phyloP scores from a whole-genome alignment of 768 basidiomycete genomes.

The Baorangia bicolor region DNA sequence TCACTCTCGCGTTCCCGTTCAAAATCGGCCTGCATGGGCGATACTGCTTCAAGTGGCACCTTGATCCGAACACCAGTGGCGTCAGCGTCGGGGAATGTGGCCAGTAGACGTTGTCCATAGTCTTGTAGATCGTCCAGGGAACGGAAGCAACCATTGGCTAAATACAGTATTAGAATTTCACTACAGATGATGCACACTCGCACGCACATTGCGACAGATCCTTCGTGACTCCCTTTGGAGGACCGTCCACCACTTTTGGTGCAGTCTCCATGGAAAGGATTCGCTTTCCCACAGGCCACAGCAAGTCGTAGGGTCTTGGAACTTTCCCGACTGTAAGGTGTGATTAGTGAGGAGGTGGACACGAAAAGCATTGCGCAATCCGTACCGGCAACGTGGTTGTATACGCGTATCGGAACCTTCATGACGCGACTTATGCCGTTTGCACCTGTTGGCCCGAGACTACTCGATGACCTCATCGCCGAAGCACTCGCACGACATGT shows the following conservation, averaged over 20 bases:
- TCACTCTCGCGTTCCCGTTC: slow-evolving; percentile 42
- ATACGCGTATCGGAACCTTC: slow-evolving; percentile 89
- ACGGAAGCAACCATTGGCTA: slow-evolving; percentile 14
- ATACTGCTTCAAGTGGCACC: slow-evolving; percentile 24
- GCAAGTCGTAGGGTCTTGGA: slow-evolving; percentile 72
- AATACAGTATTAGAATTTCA: slow-evolving; percentile 1
- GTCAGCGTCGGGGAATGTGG: slow-evolving; percentile 40
- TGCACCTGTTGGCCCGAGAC: slow-evolving; percentile 36
- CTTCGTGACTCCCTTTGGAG: slow-evolving; percentile 7
- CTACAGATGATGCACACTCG: not conserved
- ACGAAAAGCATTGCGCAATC: not conserved
- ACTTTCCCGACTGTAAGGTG: slow-evolving; percentile 47
- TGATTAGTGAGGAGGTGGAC: slow-evolving; percentile 7
- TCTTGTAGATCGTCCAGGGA: slow-evolving; percentile 48
- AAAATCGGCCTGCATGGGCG: slow-evolving; percentile 22
- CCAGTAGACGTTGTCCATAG: slow-evolving; percentile 54
- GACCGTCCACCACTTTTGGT: slow-evolving; percentile 27
- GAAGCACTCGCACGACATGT: slow-evolving; percentile 63
- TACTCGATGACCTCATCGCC: slow-evolving; percentile 29
- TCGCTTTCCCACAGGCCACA: slow-evolving; percentile 67
- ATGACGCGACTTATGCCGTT: slow-evolving; percentile 72
- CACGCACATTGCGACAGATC: slow-evolving; percentile 17
- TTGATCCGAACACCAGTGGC: slow-evolving; percentile 27
- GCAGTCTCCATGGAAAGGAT: slow-evolving; percentile 30
- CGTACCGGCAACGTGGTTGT: slow-evolving; percentile 82